Conservation (phyloP, 2,329 filamentous ascomycete species). For the Blastomyces percursus region DNA sequence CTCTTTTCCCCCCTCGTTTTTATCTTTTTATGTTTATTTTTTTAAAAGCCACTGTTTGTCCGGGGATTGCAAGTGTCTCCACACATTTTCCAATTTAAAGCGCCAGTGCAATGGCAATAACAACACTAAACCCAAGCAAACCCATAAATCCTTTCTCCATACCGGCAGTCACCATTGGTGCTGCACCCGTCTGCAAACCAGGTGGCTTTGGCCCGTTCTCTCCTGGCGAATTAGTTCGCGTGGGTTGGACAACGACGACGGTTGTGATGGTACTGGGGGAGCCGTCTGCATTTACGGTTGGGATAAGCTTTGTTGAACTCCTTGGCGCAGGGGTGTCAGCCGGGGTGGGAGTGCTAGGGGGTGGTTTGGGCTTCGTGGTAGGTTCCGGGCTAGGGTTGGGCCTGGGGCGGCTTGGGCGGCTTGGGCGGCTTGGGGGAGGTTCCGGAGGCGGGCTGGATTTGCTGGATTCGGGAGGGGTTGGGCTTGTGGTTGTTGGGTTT, state of each 20-base stretch:
- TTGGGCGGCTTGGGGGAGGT: too few species aligned
- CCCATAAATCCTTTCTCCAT: slow-evolving; percentile 27
- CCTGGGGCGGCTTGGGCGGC: too few species aligned
- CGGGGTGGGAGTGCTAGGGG: background rate
- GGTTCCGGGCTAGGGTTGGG: slow-evolving; percentile 1
- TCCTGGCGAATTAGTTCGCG: slow-evolving; percentile 15
- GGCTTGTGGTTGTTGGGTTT: background rate
- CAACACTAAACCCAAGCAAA: slow-evolving; percentile 34
- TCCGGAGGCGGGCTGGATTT: background rate
- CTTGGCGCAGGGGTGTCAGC: slow-evolving; percentile 9
- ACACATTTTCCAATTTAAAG: slow-evolving; percentile 18
- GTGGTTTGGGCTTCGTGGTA: slow-evolving; percentile 14
- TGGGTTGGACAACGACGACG: slow-evolving; percentile 35
- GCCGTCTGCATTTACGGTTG: slow-evolving; percentile 35
- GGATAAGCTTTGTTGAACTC: slow-evolving; percentile 29
- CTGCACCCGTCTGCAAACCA: slow-evolving; percentile 31
- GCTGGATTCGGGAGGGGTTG: background rate
- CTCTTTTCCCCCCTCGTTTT: background rate
- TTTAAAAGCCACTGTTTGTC: too few species aligned
- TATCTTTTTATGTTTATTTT: too few species aligned
- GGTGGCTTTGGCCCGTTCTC: slow-evolving; percentile 22
- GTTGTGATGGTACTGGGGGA: slow-evolving; percentile 33
- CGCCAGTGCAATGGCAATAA: slow-evolving; percentile 30
- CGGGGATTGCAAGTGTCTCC: background rate
- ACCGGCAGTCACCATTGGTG: slow-evolving; percentile 18